Conservation (phyloP, 768 basidiomycete genomes). For the Kondoa malvinella region DNA sequence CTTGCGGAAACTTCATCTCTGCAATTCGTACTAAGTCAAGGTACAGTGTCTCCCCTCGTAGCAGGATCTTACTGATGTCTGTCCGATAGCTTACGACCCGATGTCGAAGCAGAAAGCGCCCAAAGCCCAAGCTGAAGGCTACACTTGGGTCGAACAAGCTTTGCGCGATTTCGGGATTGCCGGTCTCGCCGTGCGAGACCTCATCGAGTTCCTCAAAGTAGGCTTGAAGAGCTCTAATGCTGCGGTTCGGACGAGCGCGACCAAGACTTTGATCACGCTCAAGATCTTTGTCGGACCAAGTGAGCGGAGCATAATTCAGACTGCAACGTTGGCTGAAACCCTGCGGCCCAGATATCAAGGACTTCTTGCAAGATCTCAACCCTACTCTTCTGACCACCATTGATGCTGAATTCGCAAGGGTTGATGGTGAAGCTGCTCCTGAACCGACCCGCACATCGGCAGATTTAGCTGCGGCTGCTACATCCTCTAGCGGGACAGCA, state of each 20-base stretch:
- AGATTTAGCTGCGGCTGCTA: constrained; percentile 47
- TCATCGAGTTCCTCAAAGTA: constrained; percentile 80
- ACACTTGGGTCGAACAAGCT: constrained; percentile 71
- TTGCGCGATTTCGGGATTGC: constrained; percentile 79
- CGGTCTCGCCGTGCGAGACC: constrained; percentile 58
- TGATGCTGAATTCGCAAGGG: constrained; percentile 78
- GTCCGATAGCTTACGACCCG: constrained; percentile 63
- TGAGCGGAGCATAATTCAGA: constrained; percentile 32
- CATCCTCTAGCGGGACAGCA: constrained; percentile 30
- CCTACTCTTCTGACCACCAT: constrained; percentile 84
- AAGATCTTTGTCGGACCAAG: constrained; percentile 80
- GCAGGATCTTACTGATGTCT: constrained; percentile 8
- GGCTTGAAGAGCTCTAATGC: constrained; percentile 87
- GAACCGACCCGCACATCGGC: constrained; percentile 59
- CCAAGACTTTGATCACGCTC: constrained; percentile 76
- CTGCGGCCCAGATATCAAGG: constrained; percentile 44
- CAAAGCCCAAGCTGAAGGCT: constrained; percentile 80
- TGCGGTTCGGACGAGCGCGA: constrained; percentile 77
- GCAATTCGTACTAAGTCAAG: constrained; percentile 83
- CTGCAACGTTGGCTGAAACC: constrained; percentile 36
- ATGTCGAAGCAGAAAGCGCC: constrained; percentile 91
- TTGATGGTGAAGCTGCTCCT: constrained; percentile 56
- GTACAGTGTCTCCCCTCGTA: constrained; percentile 38
- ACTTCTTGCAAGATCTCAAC: constrained; percentile 83
- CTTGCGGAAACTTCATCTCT: constrained; percentile 87